Evolutionary conservation across 2,329 filamentous ascomycete genomes (phyloP), one percentile per base, ranked within the genome.

Genomic region (Corynespora cassiicola): DNA sequence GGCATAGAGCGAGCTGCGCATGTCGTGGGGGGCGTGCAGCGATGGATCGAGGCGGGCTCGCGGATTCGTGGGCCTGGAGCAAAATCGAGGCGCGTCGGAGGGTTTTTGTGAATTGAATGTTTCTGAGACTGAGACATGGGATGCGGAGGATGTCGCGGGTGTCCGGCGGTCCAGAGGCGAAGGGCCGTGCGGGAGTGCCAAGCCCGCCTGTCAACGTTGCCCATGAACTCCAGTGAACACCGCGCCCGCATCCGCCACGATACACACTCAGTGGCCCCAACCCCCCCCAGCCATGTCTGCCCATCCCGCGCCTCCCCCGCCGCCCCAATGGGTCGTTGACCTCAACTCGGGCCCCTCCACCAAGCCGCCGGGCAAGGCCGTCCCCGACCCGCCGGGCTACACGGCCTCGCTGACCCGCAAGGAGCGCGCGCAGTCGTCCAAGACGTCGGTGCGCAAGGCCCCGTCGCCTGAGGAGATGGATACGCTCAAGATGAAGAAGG

Each of bases 401-500:
- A 83, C 83, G 68, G 65, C 82, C 6, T 49, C 62, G 17, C 46
- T 50, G 38, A 74, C 68, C 60, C 68, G 55, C 56, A 72, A 63
- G 50, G 69, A 67, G 52, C 64, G 50, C 36, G 65, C 60, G 6
- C 50, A 57, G 31, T 57, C 65, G 10, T 60, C 61, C 27, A 67
- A 68, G 45, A 49, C 41, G 24, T 62, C 68, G 45, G 51, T 77
- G 68, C 83, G 86, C 54, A 83, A 86, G 58, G 76, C 85, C 44
- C 86, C 87, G 20, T 86, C 87, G 1, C 71, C 85, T 52, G 87
- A 87, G 59, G 91, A 97, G 72, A 96, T 91, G 79, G 92, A 97
- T 68, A 90, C 87, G 15, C 78, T 99, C 49, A 97, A 97, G 77
- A 76, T 99, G 58, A 99, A 99, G 74, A 99, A 99, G 71, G 94